Evolutionary conservation across 2,329 filamentous ascomycete genomes (phyloP).

Genomic region (Colletotrichum tamarilloi): DNA sequence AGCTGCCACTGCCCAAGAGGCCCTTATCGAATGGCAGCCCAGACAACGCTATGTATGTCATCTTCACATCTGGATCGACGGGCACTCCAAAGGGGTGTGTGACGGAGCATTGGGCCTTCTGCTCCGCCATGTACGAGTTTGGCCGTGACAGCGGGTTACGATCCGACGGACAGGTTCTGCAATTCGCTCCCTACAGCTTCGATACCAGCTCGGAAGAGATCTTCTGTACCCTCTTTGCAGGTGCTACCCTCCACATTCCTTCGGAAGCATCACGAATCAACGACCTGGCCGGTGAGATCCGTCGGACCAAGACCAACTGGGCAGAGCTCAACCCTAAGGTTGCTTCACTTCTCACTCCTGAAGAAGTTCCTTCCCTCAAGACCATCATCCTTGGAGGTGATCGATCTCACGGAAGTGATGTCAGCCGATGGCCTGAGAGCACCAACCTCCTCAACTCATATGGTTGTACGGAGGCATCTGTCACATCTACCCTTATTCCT

Average conservation of each 20-base stretch:
- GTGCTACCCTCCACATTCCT: conserved; percentile 69
- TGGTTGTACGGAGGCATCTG: conserved; percentile 49
- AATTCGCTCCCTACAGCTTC: conserved; percentile 64
- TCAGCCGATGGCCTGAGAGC: conserved; percentile 35
- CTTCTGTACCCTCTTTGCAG: conserved; percentile 61
- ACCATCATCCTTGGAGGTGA: conserved; percentile 46
- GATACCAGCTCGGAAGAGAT: conserved; percentile 64
- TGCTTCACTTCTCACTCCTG: conserved; percentile 54
- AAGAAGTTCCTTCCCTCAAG: conserved; percentile 47
- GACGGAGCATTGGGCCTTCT: neutral
- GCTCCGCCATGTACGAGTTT: neutral
- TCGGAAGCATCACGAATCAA: conserved; percentile 59
- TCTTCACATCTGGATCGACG: neutral
- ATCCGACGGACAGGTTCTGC: conserved; percentile 37
- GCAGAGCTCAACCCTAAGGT: conserved; percentile 68
- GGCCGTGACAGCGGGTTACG: conserved; percentile 22
- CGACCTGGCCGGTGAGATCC: conserved; percentile 61
- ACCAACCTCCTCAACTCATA: conserved; percentile 35
- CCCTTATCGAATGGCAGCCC: neutral
- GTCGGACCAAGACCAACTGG: conserved; percentile 61
- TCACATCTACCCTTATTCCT: conserved; percentile 54
- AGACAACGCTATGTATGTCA: neutral
- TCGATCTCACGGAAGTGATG: conserved; percentile 36
- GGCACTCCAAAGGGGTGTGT: neutral
- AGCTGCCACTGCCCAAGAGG: neutral